Evolutionary conservation across 2,329 filamentous ascomycete genomes (phyloP), one percentile per base, ranked within the genome.

Genomic region (Neoscytalidium dimidiatum): DNA sequence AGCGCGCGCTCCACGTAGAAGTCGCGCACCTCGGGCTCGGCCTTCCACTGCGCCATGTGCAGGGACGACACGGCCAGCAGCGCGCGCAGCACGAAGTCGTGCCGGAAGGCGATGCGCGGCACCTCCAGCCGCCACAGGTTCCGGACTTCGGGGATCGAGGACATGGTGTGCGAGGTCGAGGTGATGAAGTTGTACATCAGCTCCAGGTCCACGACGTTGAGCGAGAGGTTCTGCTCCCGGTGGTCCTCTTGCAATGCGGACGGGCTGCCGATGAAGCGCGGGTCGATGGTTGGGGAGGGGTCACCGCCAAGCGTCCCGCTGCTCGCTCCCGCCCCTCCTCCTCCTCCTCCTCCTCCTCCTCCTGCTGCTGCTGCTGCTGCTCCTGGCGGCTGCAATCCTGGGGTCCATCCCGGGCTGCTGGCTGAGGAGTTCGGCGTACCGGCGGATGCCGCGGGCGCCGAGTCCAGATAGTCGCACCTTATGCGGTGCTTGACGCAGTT

Each of bases 41-140:
- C 70, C n/a, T 52, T 52, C 21, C n/a, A 52, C 9, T 76, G 76
- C 26, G 77, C 78, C n/a, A 81, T 67, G 64, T 83, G 81, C 19
- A 82, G 71, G 4, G 80, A 79, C 6, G 80, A 75, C n/a, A 83
- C 69, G 11, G 80, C 79, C 4, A 82, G 72, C 14, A 82, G 71
- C 31, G 75, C 76, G 65, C 82, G 77, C 9, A 83, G 71, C 23
- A 83, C 72, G 51, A 80, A 83, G 3, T 78, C 73, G 68, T 79
- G 76, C 5, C 77, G 73, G 57, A 81, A 78, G 0, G 78, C 78
- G 38, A 77, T 68, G 29, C 74, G 70, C 35, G 72, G 69, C 19
- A 79, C 64, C 48, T 66, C 64, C 13, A 66, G 68, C 5, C 68
- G 65, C 49, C 65, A 71, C 7, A 75, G 66, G 3, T 66, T 68